phyloP scores from a whole-genome alignment of 192 early-diverging fungal genomes.

The Rhizoclosmatium globosum region DNA sequence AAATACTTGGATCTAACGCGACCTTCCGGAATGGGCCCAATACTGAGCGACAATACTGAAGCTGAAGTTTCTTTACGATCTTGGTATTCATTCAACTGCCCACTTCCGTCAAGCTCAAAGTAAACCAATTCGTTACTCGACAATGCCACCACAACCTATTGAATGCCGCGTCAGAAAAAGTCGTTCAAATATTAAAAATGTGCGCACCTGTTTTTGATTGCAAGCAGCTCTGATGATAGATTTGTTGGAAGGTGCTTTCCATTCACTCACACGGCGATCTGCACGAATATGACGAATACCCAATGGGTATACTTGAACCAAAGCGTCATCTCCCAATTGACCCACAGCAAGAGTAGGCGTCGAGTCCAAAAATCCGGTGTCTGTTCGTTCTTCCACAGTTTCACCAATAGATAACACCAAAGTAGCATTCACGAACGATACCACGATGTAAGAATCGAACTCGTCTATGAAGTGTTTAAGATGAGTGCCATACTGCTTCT shows the following conservation, averaged over 20 bases:
- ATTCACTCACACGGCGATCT: conserved; percentile 92
- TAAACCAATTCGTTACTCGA: conserved; percentile 87
- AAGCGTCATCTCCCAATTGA: conserved; percentile 84
- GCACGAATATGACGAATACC: conserved; percentile 89
- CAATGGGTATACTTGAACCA: conserved; percentile 81
- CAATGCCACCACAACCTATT: conserved; percentile 78
- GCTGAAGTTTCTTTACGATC: conserved; percentile 77
- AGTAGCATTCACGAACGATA: conserved; percentile 92
- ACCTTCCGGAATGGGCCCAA: conserved; percentile 83
- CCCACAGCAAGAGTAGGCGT: conserved; percentile 87
- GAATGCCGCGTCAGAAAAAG: not conserved
- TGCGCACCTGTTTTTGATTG: conserved; percentile 71
- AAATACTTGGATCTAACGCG: conserved; percentile 78
- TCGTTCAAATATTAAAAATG: not conserved
- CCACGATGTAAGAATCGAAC: conserved; percentile 87
- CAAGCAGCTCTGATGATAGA: conserved; percentile 81
- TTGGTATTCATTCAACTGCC: conserved; percentile 88
- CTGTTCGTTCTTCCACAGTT: conserved; percentile 90
- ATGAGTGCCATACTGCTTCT: not conserved
- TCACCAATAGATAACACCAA: conserved; percentile 92
- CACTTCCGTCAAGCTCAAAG: conserved; percentile 88
- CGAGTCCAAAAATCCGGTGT: conserved; percentile 85
- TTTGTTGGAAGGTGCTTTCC: conserved; percentile 83
- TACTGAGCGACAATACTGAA: conserved; percentile 76
- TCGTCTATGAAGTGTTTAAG: conserved; percentile 50